Base-by-base conservation (phyloP, 192 early-diverging fungal genomes). In the Chytriomyces sp. region DNA sequence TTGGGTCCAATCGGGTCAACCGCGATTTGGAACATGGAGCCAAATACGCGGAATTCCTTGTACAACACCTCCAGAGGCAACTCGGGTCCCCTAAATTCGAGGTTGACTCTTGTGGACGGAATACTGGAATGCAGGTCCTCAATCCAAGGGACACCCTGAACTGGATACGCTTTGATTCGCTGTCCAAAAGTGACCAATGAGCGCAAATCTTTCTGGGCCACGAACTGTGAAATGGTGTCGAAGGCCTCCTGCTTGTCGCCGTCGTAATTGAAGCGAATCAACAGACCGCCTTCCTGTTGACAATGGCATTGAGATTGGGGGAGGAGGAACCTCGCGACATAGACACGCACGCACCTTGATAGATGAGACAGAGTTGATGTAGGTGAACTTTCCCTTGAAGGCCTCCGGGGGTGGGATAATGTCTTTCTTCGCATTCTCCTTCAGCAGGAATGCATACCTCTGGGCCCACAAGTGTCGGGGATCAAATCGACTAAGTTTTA, bases 21-120 rank as follows among this genome's bases (percentile, higher is more conserved):
- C 40, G 82, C 81, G 70, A 99, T 93, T 69, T 94, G 91, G 25
- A 88, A 81, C 40, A 99, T 94, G 39, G 86, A 82, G 3, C 95
- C 95, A 73, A 90, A 97, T 49, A 74, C 78, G 8, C 94, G 87
- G 65, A 95, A 90, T 52, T 89, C 86, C 0, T 79, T 70, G 75
- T 86, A 98, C 0, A 96, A 74, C 39, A 83, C 73, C 74, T 95
- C 88, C 72, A 89, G 75, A 7, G 81, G 75, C 38, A 92, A 53
- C 57, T 91, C 90, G 0, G 90, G 86, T 0, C 94, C 94, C 33
- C 81, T 69, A 75, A 96, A 95, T 71, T 92, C 89, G 3, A 96
- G 84, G 37, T 79, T 75, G 32, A 86, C 57, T 3, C 77, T 81
- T 22, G 59, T 17, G 3, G 82, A 78, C 0, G 85, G 85, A 22